Evolutionary conservation across 164 flowering plant species (phyloP).

Genomic region (Litsea cubeba): DNA sequence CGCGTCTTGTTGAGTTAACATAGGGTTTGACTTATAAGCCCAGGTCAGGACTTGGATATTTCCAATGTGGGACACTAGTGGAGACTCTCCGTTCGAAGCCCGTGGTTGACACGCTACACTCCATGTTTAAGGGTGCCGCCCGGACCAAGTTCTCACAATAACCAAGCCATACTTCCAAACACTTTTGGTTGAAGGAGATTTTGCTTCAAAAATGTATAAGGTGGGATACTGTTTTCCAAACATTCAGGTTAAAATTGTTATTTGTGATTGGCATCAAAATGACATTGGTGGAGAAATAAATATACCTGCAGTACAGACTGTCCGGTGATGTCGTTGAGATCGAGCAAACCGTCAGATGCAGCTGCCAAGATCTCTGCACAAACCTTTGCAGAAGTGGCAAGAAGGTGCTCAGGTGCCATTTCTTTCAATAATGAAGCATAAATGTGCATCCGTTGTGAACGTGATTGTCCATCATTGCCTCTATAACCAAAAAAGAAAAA

Average conservation of each 20-base stretch:
- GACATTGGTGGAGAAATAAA: not conserved
- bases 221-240: not conserved
- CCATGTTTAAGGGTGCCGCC: no score
- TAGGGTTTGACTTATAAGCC: no score
- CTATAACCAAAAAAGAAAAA: slow-evolving; percentile 30
- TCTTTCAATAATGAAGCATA: slow-evolving; percentile 82
- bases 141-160: no score
- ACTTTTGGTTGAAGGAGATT: no score
- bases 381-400: slow-evolving; percentile 92
- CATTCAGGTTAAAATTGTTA: not conserved
- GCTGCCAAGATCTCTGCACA: slow-evolving; percentile 95
- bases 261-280: not conserved
- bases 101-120: no score
- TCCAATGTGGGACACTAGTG: no score
- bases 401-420: slow-evolving; percentile 97
- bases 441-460: slow-evolving; percentile 82
- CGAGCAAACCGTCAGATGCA: slow-evolving; percentile 87
- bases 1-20: no score
- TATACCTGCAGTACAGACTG: slow-evolving; percentile 83
- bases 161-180: no score
- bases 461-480: slow-evolving; percentile 74
- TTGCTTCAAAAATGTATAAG: not conserved
- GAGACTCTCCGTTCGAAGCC: no score
- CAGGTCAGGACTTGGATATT: no score
- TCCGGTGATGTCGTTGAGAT: slow-evolving; percentile 58